These are phyloP conservation scores for Trichosporon asahii DNA, from an alignment of 1,284 basidiomycete species.

Conservation along the genomic window DNA sequence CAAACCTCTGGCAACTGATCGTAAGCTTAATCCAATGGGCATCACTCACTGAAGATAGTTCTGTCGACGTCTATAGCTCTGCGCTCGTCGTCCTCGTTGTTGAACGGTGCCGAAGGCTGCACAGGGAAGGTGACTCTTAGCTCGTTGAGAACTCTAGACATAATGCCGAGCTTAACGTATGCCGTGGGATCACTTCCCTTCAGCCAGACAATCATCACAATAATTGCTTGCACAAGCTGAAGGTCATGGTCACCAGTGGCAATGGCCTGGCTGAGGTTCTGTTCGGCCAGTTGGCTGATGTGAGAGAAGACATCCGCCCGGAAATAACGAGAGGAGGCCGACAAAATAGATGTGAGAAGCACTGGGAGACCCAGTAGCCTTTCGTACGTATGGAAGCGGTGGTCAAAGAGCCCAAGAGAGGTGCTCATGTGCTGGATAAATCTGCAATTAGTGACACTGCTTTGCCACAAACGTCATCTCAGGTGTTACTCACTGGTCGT, in stretches of 20 bases:
- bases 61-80: constrained; percentile 13
- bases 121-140: constrained; percentile 15
- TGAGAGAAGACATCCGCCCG: constrained; percentile 20
- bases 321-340: constrained; percentile 26
- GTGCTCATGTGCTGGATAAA: not conserved
- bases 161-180: constrained; percentile 31
- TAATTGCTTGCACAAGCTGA: constrained; percentile 22
- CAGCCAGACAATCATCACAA: constrained; percentile 24
- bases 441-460: not conserved
- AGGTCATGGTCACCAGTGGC: constrained; percentile 19
- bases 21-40: not conserved
- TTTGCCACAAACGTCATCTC: not conserved
- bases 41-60: constrained; percentile 15
- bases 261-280: constrained; percentile 22
- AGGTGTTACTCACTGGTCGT: constrained; percentile 14
- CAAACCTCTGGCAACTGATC: constrained; percentile 2
- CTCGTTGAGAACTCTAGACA: constrained; percentile 29
- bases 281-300: constrained; percentile 19
- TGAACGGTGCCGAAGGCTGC: not conserved
- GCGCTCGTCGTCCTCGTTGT: constrained; percentile 17
- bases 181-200: constrained; percentile 21
- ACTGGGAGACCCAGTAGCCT: constrained; percentile 1
- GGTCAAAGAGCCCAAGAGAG: constrained; percentile 14
- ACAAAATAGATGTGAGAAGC: constrained; percentile 32
- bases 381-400: constrained; percentile 20